phyloP scores from a whole-genome alignment of 2,329 filamentous ascomycete genomes.

The Berkeleyomyces rouxiae region DNA sequence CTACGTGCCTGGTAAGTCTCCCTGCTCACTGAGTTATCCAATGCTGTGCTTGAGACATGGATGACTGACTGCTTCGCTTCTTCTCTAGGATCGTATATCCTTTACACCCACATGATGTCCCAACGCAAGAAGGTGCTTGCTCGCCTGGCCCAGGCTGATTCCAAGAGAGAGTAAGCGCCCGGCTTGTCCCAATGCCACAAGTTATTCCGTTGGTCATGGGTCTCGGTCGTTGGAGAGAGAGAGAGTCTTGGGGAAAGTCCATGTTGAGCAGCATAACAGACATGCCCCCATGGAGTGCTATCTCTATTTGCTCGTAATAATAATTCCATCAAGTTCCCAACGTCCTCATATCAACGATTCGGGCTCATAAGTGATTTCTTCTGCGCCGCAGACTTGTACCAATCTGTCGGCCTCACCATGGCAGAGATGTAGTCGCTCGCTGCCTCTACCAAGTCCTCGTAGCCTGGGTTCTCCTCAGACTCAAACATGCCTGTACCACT shows the following conservation, averaged over 20 bases:
- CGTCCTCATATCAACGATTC: background rate
- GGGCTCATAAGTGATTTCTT: constrained; percentile 19
- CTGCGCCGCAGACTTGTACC: constrained; percentile 41
- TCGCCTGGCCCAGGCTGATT: constrained; percentile 20
- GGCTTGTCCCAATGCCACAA: background rate
- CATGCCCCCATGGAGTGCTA: background rate
- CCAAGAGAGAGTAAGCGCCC: constrained; percentile 16
- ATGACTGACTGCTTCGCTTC: background rate
- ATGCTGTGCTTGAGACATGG: background rate
- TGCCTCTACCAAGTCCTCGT: constrained; percentile 46
- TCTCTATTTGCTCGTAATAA: background rate
- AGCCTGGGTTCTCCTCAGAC: constrained; percentile 53
- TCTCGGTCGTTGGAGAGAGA: background rate
- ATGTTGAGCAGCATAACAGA: background rate
- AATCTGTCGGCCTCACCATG: constrained; percentile 45
- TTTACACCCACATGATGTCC: constrained; percentile 90
- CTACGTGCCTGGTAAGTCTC: constrained; percentile 60
- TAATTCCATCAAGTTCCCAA: background rate
- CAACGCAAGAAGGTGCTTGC: constrained; percentile 58
- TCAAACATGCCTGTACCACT: constrained; percentile 49
- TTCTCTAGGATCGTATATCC: constrained; percentile 50
- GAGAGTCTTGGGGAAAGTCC: background rate
- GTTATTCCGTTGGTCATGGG: background rate
- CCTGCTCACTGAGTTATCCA: background rate
- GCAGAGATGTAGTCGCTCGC: constrained; percentile 47